Evolutionary conservation across 108 stramenopile species (phyloP).

Genomic region (Nitzschia sp.): DNA sequence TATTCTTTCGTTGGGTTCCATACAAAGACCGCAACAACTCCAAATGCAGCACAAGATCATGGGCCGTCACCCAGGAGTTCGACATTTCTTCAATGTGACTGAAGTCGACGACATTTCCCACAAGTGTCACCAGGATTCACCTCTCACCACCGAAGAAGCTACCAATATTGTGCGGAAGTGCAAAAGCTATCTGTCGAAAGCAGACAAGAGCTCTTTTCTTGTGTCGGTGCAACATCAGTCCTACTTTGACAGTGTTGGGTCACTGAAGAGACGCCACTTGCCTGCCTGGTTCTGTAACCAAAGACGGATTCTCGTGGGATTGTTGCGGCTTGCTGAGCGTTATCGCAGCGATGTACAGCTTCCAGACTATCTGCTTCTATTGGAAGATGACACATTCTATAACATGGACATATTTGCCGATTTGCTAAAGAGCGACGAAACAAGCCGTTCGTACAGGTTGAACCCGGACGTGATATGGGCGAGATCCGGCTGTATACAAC

Average conservation of each 20-base stretch:
- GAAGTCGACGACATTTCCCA: slow-evolving; percentile 41
- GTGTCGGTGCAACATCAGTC: slow-evolving; percentile 1
- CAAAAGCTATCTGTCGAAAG: not conserved
- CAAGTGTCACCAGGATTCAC: not conserved
- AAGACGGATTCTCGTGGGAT: slow-evolving; percentile 20
- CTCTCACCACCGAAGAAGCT: too few relatives aligned
- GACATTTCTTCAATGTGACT: slow-evolving; percentile 44
- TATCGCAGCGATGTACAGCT: slow-evolving; percentile 13
- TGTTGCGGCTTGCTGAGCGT: slow-evolving; percentile 12
- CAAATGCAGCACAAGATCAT: too few relatives aligned
- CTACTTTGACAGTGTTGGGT: slow-evolving; percentile 26
- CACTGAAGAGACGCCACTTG: slow-evolving; percentile 33
- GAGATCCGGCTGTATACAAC: too few relatives aligned
- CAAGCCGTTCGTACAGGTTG: too few relatives aligned
- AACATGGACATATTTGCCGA: slow-evolving; percentile 34
- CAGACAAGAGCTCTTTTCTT: not conserved
- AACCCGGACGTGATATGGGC: too few relatives aligned
- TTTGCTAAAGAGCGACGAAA: too few relatives aligned
- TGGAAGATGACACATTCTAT: slow-evolving; percentile 56
- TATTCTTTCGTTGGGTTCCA: too few relatives aligned
- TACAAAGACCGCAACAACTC: too few relatives aligned
- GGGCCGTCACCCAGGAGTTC: slow-evolving; percentile 38
- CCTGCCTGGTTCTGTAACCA: slow-evolving; percentile 58
- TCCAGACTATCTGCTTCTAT: slow-evolving; percentile 51
- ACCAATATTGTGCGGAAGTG: too few relatives aligned